Conservation (phyloP, 2,329 filamentous ascomycete genomes). For the Ophiocordyceps camponoti-leonardi region DNA sequence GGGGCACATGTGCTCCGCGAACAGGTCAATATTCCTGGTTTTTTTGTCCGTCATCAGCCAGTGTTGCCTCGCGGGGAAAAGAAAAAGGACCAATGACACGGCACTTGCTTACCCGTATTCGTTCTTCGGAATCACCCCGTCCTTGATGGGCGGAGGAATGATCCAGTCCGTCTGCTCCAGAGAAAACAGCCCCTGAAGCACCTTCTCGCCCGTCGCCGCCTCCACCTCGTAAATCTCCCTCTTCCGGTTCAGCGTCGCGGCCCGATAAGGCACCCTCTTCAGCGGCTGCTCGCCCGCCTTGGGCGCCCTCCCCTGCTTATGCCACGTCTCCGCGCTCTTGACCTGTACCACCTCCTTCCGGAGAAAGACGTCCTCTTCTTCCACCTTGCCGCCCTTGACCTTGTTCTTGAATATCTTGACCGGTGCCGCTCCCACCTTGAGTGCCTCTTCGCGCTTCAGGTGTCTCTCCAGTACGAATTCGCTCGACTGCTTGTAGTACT, state of each 20-base stretch:
- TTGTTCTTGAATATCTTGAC: constrained; percentile 60
- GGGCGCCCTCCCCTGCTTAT: constrained; percentile 80
- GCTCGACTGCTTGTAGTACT: constrained; percentile 72
- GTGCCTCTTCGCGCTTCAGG: constrained; percentile 78
- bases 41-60: constrained; percentile 6
- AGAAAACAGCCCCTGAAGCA: constrained; percentile 73
- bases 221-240: constrained; percentile 79
- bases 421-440: constrained; percentile 49
- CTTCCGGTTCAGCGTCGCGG: constrained; percentile 73
- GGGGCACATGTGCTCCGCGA: constrained; percentile 86
- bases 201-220: constrained; percentile 62
- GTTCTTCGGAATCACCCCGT: constrained; percentile 86
- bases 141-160: constrained; percentile 67
- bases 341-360: constrained; percentile 69
- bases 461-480: constrained; percentile 79
- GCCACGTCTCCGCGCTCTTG: constrained; percentile 91
- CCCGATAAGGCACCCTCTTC: constrained; percentile 78
- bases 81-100: no score
- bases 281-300: constrained; percentile 53
- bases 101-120: constrained; percentile 45
- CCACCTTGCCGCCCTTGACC: constrained; percentile 55
- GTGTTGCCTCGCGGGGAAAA: no score
- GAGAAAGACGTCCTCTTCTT: constrained; percentile 65
- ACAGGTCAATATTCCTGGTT: constrained; percentile 71
- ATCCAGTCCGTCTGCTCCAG: constrained; percentile 87